These are phyloP conservation scores for Candida easanensis DNA, from an alignment of 805 yeast species.

Conservation along the genomic window DNA sequence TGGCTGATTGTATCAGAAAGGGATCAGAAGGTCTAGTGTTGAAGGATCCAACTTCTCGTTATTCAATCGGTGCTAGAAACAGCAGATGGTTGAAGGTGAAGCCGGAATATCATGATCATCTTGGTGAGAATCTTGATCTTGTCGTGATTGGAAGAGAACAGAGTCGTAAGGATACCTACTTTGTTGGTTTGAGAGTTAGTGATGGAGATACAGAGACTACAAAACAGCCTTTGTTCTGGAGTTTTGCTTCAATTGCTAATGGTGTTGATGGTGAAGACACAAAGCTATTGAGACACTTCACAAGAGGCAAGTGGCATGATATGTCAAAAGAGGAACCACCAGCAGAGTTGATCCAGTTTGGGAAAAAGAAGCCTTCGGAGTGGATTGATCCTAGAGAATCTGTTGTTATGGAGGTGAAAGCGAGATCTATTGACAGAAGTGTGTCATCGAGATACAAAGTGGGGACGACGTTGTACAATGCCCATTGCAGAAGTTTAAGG, in stretches of 20 bases:
- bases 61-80: constrained; percentile 58
- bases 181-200: constrained; percentile 65
- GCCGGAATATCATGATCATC: constrained; percentile 84
- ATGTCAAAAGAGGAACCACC: constrained; percentile 42
- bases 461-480: constrained; percentile 71
- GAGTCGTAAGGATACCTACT: constrained; percentile 64
- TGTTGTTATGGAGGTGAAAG: constrained; percentile 78
- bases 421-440: constrained; percentile 61
- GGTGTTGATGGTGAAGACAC: constrained; percentile 72
- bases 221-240: constrained; percentile 40
- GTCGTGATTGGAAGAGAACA: constrained; percentile 75
- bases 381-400: constrained; percentile 84
- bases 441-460: constrained; percentile 51
- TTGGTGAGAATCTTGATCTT: constrained; percentile 84
- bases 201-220: constrained; percentile 30
- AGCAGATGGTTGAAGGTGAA: constrained; percentile 84
- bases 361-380: constrained; percentile 56
- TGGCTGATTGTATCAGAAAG: constrained; percentile 54
- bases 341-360: constrained; percentile 45
- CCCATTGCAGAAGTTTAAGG: constrained; percentile 66
- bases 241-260: constrained; percentile 80
- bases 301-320: constrained; percentile 61
- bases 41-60: constrained; percentile 58
- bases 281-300: constrained; percentile 50
- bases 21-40: constrained; percentile 82